Evolutionary conservation across 441 rosid species (phyloP).

Genomic region (Populus trichocarpa): DNA sequence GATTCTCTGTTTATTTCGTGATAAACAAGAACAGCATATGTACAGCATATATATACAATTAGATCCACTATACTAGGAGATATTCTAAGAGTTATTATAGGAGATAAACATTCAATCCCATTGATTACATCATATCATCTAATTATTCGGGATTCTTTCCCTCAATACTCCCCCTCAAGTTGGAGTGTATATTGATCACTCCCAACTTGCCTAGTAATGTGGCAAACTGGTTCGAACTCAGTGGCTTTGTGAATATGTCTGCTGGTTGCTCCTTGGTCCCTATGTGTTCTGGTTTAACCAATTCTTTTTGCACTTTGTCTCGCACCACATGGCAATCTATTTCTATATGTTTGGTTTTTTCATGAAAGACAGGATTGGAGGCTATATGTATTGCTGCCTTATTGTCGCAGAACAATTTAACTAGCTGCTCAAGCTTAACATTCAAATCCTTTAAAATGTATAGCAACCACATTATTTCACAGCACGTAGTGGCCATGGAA

Average conservation of each 20-base stretch:
- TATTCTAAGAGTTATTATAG: too few relatives aligned
- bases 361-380: neutral
- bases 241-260: neutral
- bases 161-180: too few relatives aligned
- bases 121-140: too few relatives aligned
- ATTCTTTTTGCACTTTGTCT: neutral
- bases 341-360: neutral
- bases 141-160: too few relatives aligned
- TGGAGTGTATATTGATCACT: too few relatives aligned
- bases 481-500: neutral
- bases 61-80: too few relatives aligned
- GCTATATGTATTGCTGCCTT: neutral
- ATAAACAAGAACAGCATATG: too few relatives aligned
- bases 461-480: neutral
- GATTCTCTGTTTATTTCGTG: too few relatives aligned
- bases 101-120: too few relatives aligned
- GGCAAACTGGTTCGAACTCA: neutral
- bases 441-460: neutral
- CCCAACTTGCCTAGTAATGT: too few relatives aligned
- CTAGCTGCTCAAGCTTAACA: neutral
- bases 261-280: neutral
- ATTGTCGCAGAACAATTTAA: neutral
- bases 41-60: too few relatives aligned
- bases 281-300: neutral
- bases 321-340: neutral